Conservation (phyloP, 2,329 filamentous ascomycete species). For the Pseudogymnoascus destructans region DNA sequence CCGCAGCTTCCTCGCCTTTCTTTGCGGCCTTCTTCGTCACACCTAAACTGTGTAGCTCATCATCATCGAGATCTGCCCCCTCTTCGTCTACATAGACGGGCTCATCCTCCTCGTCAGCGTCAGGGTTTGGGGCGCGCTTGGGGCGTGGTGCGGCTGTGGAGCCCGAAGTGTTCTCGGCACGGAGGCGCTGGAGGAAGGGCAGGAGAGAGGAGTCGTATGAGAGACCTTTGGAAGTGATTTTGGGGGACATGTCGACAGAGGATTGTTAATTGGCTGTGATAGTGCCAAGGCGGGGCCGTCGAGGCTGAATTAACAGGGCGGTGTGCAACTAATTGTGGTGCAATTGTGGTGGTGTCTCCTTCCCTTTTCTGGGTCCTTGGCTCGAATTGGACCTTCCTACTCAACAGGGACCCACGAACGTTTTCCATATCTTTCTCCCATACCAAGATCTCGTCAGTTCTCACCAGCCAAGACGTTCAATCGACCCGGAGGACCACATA, state of each 20-base stretch:
- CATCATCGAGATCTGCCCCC: too few relatives aligned
- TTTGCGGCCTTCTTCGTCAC: too few relatives aligned
- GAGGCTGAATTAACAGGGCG: neutral
- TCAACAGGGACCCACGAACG: neutral
- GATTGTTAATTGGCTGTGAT: too few relatives aligned
- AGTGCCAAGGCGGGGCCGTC: neutral
- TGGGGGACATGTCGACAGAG: too few relatives aligned
- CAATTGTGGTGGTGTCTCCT: neutral
- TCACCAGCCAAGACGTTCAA: neutral
- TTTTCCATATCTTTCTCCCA: neutral
- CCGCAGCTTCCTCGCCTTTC: too few relatives aligned
- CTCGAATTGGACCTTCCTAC: neutral
- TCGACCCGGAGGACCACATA: neutral
- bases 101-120: conserved; percentile 65
- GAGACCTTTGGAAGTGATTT: too few relatives aligned
- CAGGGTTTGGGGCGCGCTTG: conserved; percentile 41
- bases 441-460: too few relatives aligned
- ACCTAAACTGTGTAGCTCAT: too few relatives aligned
- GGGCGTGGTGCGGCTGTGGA: conserved; percentile 23
- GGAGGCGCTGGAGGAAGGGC: conserved; percentile 46
- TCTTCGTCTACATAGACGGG: too few relatives aligned
- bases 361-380: neutral
- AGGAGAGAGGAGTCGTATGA: conserved; percentile 48
- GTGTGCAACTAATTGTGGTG: neutral
- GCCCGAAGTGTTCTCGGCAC: conserved; percentile 37